phyloP scores from a whole-genome alignment of 805 yeast genomes.

The Sugiyamaella smithiae region DNA sequence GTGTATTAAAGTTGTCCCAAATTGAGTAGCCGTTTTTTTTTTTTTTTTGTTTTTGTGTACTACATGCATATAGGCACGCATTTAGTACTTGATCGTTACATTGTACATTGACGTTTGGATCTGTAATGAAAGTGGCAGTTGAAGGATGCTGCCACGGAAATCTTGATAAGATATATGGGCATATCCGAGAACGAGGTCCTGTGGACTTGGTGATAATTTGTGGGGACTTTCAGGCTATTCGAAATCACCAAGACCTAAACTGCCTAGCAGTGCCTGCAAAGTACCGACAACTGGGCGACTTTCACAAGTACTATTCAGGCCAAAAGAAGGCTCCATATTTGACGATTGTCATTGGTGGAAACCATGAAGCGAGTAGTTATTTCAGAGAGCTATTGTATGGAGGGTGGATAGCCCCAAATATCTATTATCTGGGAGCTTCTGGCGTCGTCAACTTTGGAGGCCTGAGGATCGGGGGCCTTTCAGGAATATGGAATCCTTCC shows the following conservation, averaged over 20 bases:
- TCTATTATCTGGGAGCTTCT: conserved; percentile 78
- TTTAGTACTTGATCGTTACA: background rate
- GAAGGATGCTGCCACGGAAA: conserved; percentile 93
- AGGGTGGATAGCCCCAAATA: conserved; percentile 90
- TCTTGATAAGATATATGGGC: conserved; percentile 54
- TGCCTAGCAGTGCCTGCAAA: conserved; percentile 78
- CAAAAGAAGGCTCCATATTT: conserved; percentile 61
- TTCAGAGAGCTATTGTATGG: conserved; percentile 72
- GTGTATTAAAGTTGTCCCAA: too few relatives aligned
- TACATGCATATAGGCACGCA: too few relatives aligned
- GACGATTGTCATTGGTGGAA: conserved; percentile 89
- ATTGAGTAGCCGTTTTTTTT: too few relatives aligned
- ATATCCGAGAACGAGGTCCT: conserved; percentile 27
- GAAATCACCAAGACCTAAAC: conserved; percentile 60
- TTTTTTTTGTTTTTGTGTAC: too few relatives aligned
- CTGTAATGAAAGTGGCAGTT: conserved; percentile 58
- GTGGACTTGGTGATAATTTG: conserved; percentile 70
- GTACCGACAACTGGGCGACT: conserved; percentile 74
- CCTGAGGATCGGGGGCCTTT: conserved; percentile 70
- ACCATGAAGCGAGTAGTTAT: conserved; percentile 87
- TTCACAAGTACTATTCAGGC: conserved; percentile 67
- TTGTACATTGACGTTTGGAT: background rate
- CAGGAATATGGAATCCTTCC: conserved; percentile 71
- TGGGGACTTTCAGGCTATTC: conserved; percentile 87
- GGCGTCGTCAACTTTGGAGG: conserved; percentile 76